Evolutionary conservation across 257 asterid genomes (phyloP), one percentile per base, ranked within the genome.

Genomic region (Nicotiana knightiana): DNA sequence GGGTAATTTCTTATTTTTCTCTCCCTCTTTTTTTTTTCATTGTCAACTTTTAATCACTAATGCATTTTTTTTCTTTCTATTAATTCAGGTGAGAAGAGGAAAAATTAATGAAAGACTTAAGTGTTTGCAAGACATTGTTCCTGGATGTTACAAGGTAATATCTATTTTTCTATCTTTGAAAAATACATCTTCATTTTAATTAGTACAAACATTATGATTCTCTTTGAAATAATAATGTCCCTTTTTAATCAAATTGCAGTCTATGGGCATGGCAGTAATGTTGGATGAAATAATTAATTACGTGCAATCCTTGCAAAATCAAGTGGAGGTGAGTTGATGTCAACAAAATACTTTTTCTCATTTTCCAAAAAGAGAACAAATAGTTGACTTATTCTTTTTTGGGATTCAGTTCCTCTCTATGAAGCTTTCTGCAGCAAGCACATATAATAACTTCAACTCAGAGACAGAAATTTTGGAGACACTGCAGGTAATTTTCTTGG

Each of bases 261-360:
- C 93, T 5, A 93, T 94, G 98, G 98, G 97, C 24, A 94, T 94
- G 98, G 93, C 98, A 33, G 90, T 92, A 6, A 94, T 94, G 98
- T 83, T 94, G 91, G 98, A 94, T 82, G 96, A 93, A 87, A 94
- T 92, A 57, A 94, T 94, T 85, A 94, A 90, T 75, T 94, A 94
- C 58, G 97, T 94, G 46, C 97, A 91, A 54, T 94, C 98, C 12
- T 90, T 93, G 84, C 97, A 94, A 85, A 94, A 87, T 83, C 98
- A 94, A 85, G 97, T 94, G 16, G 98, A 94, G 93, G 98, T 94
- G 59, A 84, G 88, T 76, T 63, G 16, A 43, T 39, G 82, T 67
- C 30, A 33, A n/a, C n/a, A 66, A 77, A 15, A 13, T 1, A 10
- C 18, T 16, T 67, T 67, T 35, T 67, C 16, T 35, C 17, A 26